Evolutionary conservation across 202 grass and related monocot species (phyloP), one percentile per base, ranked within the genome.

Genomic region (Bolboschoenoplectus hybrid): DNA sequence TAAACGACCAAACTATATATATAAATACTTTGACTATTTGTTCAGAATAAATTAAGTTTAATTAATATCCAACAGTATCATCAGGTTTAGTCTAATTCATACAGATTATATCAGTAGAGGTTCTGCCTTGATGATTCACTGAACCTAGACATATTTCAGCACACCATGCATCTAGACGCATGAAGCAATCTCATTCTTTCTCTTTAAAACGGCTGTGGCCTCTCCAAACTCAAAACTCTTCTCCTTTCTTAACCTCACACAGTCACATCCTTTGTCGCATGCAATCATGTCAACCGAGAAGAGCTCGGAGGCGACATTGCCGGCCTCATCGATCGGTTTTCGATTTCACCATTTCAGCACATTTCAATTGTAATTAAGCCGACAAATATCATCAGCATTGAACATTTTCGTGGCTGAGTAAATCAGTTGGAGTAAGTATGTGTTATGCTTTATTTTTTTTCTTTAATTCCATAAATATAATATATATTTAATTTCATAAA

Each of bases 81-180:
- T 16, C 49, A 51, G 8, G 13, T 5, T 10, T 66, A 38, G 32
- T 8, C 1, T 9, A 74, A 9, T 74, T 11, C 1, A 73, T 36
- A 68, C 39, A 12, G 2, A 53, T 52, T 75, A 0, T 12, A 76
- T 20, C 73, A 75, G 35, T 75, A 9, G 34, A 56, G 34, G 1
- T 53, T 69, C 7, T 82, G 9, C 36, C 5, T 69, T 12, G 7
- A 5, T 14, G 62, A 56, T 84, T 84, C 81, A 84, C 34, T 84
- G 81, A 84, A 84, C 81, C 66, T 70, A 17, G 81, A 84, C 81
- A 83, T 38, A 70, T 52, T 52, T 67, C 14, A 6, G 12, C 17
- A 68, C 20, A 35, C 13, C 14, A 52, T 6, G 81, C 45, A 84
- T 68, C 47, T 52, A n/a, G 81, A 86, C 70, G 60, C 69, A 62